Evolutionary conservation across 2,329 filamentous ascomycete genomes (phyloP).

Genomic region (Colletotrichum sp.): DNA sequence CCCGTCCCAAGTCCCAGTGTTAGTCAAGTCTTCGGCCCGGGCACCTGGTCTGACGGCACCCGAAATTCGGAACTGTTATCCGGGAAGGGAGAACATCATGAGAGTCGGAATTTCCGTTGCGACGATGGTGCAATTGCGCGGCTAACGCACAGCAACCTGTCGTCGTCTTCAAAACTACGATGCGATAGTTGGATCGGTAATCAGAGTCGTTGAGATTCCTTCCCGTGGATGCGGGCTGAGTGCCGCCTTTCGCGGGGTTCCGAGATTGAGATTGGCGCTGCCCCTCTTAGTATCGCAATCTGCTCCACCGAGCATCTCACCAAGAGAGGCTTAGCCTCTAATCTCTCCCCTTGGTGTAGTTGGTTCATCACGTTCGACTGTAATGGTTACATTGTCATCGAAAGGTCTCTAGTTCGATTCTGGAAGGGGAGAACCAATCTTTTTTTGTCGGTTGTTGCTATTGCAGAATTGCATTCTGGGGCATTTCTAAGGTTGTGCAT

Average conservation of each 20-base stretch:
- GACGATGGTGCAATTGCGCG: not conserved
- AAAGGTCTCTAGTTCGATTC: not conserved
- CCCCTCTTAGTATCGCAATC: not conserved
- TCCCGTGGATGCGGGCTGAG: not conserved
- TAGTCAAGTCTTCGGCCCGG: constrained; percentile 6
- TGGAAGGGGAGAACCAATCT: not conserved
- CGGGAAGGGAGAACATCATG: not conserved
- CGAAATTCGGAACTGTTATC: constrained; percentile 1
- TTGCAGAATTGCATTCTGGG: not conserved
- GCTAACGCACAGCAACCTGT: not conserved
- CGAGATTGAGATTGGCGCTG: accelerated
- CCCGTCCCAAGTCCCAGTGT: not conserved
- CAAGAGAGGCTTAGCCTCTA: not conserved
- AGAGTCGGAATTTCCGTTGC: not conserved
- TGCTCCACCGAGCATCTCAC: not conserved
- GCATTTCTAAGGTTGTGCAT: not conserved
- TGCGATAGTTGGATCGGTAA: not conserved
- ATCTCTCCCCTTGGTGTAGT: not conserved
- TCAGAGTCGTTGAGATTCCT: not conserved
- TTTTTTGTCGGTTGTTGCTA: not conserved
- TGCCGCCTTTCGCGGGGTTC: not conserved
- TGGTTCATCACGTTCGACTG: not conserved
- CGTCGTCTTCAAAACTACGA: not conserved
- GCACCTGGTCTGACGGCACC: not conserved
- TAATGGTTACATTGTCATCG: not conserved